Conservation (phyloP, 768 basidiomycete genomes). For the Suillus paluster region DNA sequence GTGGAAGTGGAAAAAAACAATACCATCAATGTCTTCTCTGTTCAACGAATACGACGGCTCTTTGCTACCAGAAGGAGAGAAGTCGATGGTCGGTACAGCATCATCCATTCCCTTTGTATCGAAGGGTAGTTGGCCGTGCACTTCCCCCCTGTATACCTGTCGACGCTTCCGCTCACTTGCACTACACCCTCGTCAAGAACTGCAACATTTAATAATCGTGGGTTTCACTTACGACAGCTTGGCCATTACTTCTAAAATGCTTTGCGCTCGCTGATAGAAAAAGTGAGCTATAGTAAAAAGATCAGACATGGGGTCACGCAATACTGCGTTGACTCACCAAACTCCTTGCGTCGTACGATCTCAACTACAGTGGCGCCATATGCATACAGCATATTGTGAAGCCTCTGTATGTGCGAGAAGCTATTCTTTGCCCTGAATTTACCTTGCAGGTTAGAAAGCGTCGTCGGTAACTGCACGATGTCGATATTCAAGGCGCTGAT, state of each 20-base stretch:
- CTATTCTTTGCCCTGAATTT: slow-evolving; percentile 79
- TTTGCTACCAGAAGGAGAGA: slow-evolving; percentile 67
- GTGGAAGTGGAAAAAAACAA: slow-evolving; percentile 19
- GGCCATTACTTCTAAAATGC: slow-evolving; percentile 84
- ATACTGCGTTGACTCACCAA: slow-evolving; percentile 53
- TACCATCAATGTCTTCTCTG: slow-evolving; percentile 73
- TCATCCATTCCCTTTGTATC: slow-evolving; percentile 82
- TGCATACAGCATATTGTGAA: slow-evolving; percentile 90
- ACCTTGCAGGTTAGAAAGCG: slow-evolving; percentile 66
- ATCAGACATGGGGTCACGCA: slow-evolving; percentile 6
- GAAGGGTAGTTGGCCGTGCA: slow-evolving; percentile 87
- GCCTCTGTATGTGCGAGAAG: slow-evolving; percentile 88
- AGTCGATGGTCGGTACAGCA: slow-evolving; percentile 77
- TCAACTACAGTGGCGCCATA: slow-evolving; percentile 93
- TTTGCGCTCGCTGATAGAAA: slow-evolving; percentile 80
- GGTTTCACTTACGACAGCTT: slow-evolving; percentile 71
- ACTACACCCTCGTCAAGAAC: slow-evolving; percentile 39
- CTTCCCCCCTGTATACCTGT: slow-evolving; percentile 82
- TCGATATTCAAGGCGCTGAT: slow-evolving; percentile 84
- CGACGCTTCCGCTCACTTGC: slow-evolving; percentile 82
- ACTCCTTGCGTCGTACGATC: slow-evolving; percentile 89
- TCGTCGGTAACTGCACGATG: slow-evolving; percentile 72
- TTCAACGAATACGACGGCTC: slow-evolving; percentile 72
- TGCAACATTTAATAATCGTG: slow-evolving; percentile 2
- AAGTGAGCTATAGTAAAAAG: slow-evolving; percentile 57